Conservation (phyloP, 305 asterid species). For the Plantago coronopus region DNA sequence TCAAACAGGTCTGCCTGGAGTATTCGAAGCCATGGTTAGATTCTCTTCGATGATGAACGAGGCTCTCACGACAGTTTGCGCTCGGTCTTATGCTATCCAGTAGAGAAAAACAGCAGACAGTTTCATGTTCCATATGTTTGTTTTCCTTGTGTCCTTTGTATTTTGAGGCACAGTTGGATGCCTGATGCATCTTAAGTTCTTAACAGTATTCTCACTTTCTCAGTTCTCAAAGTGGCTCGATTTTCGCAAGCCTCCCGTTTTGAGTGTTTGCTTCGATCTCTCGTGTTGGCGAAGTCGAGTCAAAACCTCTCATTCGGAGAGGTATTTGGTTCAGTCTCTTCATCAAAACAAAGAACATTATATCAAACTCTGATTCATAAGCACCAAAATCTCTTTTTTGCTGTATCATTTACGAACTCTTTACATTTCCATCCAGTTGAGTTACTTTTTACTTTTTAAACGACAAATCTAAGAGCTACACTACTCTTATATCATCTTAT, state of each 20-base stretch:
- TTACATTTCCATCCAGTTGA: no score
- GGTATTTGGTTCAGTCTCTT: no score
- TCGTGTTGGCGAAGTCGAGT: no score
- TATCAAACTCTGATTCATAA: no score
- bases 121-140: slow-evolving; percentile 12
- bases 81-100: slow-evolving; percentile 68
- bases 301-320: no score
- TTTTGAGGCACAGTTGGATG: slow-evolving; percentile 12
- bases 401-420: no score
- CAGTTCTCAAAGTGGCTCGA: slow-evolving; percentile 23
- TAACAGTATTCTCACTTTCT: slow-evolving; percentile 19
- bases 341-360: no score
- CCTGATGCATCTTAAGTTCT: no score
- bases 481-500: no score
- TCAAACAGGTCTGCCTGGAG: slow-evolving; percentile 96
- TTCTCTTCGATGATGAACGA: slow-evolving; percentile 76
- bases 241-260: slow-evolving; percentile 24
- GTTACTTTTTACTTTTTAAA: no score
- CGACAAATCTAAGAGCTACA: no score
- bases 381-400: no score
- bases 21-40: slow-evolving; percentile 93
- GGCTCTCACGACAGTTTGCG: slow-evolving; percentile 77
- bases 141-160: slow-evolving; percentile 26
- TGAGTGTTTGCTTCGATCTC: background rate
- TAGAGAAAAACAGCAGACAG: slow-evolving; percentile 17